phyloP scores from a whole-genome alignment of 1,139 yeast species.

The Suhomyces chickasaworum region DNA sequence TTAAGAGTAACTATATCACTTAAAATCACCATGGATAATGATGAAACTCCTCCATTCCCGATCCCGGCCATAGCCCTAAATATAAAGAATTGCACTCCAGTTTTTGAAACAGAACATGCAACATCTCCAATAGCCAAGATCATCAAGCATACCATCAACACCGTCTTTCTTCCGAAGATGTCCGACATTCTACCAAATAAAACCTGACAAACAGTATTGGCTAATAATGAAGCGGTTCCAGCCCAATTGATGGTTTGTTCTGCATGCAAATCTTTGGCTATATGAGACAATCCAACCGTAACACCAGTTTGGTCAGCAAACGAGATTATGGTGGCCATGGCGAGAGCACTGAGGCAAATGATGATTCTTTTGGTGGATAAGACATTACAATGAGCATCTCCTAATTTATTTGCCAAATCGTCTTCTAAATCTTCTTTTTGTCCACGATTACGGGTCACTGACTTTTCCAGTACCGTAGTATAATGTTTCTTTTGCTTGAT shows the following conservation, averaged over 20 bases:
- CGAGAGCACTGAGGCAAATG: slow-evolving; percentile 29
- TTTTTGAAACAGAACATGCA: slow-evolving; percentile 43
- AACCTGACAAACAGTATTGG: slow-evolving; percentile 49
- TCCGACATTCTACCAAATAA: slow-evolving; percentile 45
- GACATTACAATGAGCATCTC: slow-evolving; percentile 40
- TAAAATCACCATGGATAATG: slow-evolving; percentile 45
- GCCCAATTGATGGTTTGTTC: slow-evolving; percentile 49
- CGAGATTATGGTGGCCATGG: slow-evolving; percentile 32
- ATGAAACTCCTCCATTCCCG: slow-evolving; percentile 49
- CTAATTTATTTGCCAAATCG: slow-evolving; percentile 34
- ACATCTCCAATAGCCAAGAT: slow-evolving; percentile 44
- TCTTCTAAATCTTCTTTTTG: slow-evolving; percentile 18
- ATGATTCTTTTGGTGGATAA: slow-evolving; percentile 35
- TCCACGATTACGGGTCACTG: neutral
- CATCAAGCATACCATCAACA: slow-evolving; percentile 36
- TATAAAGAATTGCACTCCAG: slow-evolving; percentile 40
- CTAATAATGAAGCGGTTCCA: slow-evolving; percentile 47
- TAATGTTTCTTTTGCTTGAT: slow-evolving; percentile 3
- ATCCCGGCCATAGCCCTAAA: slow-evolving; percentile 48
- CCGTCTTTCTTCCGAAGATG: slow-evolving; percentile 47
- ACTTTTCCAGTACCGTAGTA: slow-evolving; percentile 6
- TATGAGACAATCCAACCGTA: slow-evolving; percentile 45
- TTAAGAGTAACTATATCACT: slow-evolving; percentile 45
- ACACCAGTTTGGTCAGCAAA: slow-evolving; percentile 46
- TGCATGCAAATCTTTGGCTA: slow-evolving; percentile 40